Percentiles rank a stretch among this genome's conserved stretches.
phyloP scores from a whole-genome alignment of 2,329 filamentous ascomycete genomes.

The Sporothrix globosa region DNA sequence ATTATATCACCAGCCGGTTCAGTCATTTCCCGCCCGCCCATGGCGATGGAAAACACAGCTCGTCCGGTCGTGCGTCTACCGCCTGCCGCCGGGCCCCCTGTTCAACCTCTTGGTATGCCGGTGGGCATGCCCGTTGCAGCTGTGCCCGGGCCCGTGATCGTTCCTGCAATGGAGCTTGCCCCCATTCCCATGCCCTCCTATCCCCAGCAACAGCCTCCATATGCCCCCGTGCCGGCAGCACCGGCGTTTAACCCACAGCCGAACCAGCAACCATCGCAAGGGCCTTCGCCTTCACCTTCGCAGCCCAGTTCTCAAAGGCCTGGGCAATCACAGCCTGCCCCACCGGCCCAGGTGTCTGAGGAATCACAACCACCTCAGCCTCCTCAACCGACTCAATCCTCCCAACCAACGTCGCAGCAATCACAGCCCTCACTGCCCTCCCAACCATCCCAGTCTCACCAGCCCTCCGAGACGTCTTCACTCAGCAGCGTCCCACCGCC shows the following conservation, averaged over 20 bases:
- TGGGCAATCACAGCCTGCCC: neutral
- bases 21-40: conserved; percentile 68
- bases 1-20: conserved; percentile 82
- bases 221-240: neutral
- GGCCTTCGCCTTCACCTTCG: neutral
- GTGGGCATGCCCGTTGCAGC: conserved; percentile 1
- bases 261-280: conserved; percentile 14
- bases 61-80: conserved; percentile 80
- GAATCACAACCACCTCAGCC: conserved; percentile 5
- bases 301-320: neutral
- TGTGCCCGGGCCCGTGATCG: neutral
- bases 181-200: neutral
- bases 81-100: conserved; percentile 52
- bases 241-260: conserved; percentile 2
- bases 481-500: conserved; percentile 60
- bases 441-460: conserved; percentile 20
- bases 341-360: neutral
- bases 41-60: conserved; percentile 62
- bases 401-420: neutral
- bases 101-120: conserved; percentile 32
- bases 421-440: conserved; percentile 16
- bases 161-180: neutral
- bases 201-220: conserved; percentile 3
- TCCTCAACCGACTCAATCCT: neutral
- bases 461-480: conserved; percentile 41